These are phyloP conservation scores for Emergomyces pasteurianus DNA, from an alignment of 2,329 filamentous ascomycete genomes.

Conservation along the genomic window DNA sequence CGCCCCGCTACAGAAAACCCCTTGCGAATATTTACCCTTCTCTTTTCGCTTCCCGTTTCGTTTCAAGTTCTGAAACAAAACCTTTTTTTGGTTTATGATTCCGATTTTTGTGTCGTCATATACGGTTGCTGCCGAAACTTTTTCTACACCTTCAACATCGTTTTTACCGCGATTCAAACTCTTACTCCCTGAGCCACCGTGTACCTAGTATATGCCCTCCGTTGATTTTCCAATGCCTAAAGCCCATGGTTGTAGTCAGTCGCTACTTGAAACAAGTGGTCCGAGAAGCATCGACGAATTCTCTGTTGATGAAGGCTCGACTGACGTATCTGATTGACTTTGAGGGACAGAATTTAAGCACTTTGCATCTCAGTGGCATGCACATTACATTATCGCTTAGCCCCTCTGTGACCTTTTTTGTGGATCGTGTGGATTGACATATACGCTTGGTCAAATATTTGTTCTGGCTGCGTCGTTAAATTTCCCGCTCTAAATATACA, in stretches of 20 bases:
- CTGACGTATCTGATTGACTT: not conserved
- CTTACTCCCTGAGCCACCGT: not conserved
- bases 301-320: not conserved
- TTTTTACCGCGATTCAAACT: not conserved
- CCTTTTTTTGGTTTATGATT: not conserved
- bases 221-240: not conserved
- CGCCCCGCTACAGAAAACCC: not conserved
- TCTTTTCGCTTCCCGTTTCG: not conserved
- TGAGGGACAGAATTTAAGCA: not conserved
- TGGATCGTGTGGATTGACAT: not conserved
- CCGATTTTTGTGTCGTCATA: not conserved
- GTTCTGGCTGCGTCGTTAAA: not conserved
- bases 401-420: not conserved
- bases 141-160: not conserved
- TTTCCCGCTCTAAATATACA: not conserved
- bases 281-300: not conserved
- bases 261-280: not conserved
- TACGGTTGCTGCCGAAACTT: not conserved
- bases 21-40: not conserved
- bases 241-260: not conserved
- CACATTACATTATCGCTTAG: not conserved
- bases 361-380: not conserved
- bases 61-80: not conserved
- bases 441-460: not conserved
- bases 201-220: not conserved